Base-by-base conservation (phyloP, 2,329 filamentous ascomycete genomes). In the Purpureocillium takamizusanense region DNA sequence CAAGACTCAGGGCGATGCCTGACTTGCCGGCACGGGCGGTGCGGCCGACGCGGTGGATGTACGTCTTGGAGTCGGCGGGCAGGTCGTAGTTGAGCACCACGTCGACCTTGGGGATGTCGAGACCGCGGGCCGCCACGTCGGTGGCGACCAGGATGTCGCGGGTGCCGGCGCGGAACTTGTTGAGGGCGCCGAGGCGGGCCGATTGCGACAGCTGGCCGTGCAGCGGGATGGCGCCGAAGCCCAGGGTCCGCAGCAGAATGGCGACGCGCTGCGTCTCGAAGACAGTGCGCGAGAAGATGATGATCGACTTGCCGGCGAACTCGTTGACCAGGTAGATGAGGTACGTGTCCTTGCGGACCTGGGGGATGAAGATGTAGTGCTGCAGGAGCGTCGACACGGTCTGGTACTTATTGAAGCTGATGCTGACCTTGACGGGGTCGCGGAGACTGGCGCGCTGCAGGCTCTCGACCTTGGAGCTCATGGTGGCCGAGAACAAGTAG, bases 171-270 rank as follows among this genome's bases (percentile, higher is more conserved):
- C 83, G 81, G 71, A 98, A 97, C 58, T 97, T 97, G 57, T 84
- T 86, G 8, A 98, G 69, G 0, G 92, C 86, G 7, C 87, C 89
- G 1, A 97, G 67, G 48, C 92, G 86, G 13, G 86, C 75, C 2
- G 85, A 86, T 59, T 98, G 92, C 2, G 81, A 88, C 36, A 98
- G 76, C 55, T 95, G 86, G 8, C 90, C 92, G 61, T 98, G 90
- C 0, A 98, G 73, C 0, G 92, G 90, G 43, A 97, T 92, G 4
- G 89, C 90, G 31, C 83, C 81, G 55, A 95, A 92, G 21, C 89
- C 90, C 3, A 98, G 76, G 0, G 81, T 74, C 35, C 90, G 80
- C 3, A 95, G 73, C 13, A 98, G 63, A 52, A 94, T 84, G 17
- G 89, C 80, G 25, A 95, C 62, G 8, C 92, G 77, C 59, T 95